Evolutionary conservation across 805 yeast species (phyloP).

Genomic region (Zygosaccharomyces bailii): DNA sequence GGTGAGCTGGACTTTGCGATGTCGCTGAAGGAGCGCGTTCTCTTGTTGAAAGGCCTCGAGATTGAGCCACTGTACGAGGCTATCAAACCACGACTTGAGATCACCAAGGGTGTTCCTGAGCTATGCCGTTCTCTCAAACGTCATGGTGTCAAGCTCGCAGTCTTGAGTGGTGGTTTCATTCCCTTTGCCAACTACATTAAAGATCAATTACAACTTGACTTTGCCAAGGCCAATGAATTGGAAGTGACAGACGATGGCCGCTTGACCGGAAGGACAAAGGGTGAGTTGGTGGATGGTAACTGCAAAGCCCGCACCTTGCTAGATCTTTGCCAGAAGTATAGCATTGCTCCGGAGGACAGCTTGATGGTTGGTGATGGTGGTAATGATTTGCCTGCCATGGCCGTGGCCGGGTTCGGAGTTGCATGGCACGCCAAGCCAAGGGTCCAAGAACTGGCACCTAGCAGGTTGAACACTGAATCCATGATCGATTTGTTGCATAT

Average conservation of each 20-base stretch:
- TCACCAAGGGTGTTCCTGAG: slow-evolving; percentile 86
- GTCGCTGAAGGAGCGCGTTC: slow-evolving; percentile 71
- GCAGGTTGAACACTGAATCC: slow-evolving; percentile 69
- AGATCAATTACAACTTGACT: slow-evolving; percentile 65
- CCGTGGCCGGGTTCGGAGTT: slow-evolving; percentile 83
- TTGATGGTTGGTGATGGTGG: slow-evolving; percentile 98
- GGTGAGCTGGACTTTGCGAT: slow-evolving; percentile 91
- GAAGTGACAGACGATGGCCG: slow-evolving; percentile 43
- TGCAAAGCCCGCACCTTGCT: slow-evolving; percentile 72
- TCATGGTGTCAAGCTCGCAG: slow-evolving; percentile 70
- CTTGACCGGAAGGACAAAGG: slow-evolving; percentile 73
- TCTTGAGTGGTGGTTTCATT: slow-evolving; percentile 90
- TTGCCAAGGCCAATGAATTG: slow-evolving; percentile 80
- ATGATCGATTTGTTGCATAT: slow-evolving; percentile 76
- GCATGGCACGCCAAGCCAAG: slow-evolving; percentile 98
- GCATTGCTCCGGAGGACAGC: slow-evolving; percentile 48
- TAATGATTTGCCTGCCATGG: slow-evolving; percentile 92
- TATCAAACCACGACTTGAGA: slow-evolving; percentile 58
- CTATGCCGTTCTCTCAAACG: slow-evolving; percentile 59
- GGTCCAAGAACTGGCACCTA: slow-evolving; percentile 81
- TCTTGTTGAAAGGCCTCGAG: slow-evolving; percentile 76
- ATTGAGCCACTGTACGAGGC: slow-evolving; percentile 72
- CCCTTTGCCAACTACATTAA: slow-evolving; percentile 81
- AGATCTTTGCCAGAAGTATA: slow-evolving; percentile 55
- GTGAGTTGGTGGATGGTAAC: slow-evolving; percentile 81